Base-by-base conservation (phyloP, 2,329 filamentous ascomycete genomes). In the Diaporthe longicolla region DNA sequence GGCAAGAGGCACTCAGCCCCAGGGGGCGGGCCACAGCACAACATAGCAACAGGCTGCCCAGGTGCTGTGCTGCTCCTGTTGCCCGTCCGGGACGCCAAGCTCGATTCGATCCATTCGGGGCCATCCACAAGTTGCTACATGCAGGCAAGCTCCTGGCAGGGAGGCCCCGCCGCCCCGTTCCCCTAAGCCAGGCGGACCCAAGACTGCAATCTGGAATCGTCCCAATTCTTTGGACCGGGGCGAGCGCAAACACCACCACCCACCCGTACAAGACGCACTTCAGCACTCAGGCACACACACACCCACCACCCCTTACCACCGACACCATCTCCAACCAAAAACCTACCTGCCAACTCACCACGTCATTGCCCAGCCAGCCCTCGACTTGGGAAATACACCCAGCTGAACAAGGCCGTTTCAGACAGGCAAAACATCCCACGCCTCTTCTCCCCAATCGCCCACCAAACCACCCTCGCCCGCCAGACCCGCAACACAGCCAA, bases 141-240 rank as follows among this genome's bases (percentile, higher is more conserved):
- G 45, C 69, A 71, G 55, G 55, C 55, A 59, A 66, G 61, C 61
- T 66, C 61, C 61, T 66, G 43, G 58, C 43, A 52, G 32, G 24
- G 24, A 24, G 29, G 69, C 69, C 69, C 69, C 69, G 69, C 69
- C 50, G 69, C 57, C 69, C 43, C 69, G 57, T 48, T 48, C 45
- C 45, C 55, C 69, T 61, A 35, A 35, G 45, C 45, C 35, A 48
- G 21, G 45, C 45, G 63, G 63, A 52, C 45, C 63, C 63, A 66
- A 66, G 63, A 66, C 52, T 66, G 63, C 45, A 66, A 66, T 66
- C 63, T 66, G 45, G 63, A 66, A 52, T 66, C 69, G 57, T 71
- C 55, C 45, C 57, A 57, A 59, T 48, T 61, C 69, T 50, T 50
- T 24, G 43, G 52, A 43, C 15, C 8, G 40, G 45, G n/a, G 59